Evolutionary conservation across 768 basidiomycete genomes (phyloP).

Genomic region (Suillus brevipes): DNA sequence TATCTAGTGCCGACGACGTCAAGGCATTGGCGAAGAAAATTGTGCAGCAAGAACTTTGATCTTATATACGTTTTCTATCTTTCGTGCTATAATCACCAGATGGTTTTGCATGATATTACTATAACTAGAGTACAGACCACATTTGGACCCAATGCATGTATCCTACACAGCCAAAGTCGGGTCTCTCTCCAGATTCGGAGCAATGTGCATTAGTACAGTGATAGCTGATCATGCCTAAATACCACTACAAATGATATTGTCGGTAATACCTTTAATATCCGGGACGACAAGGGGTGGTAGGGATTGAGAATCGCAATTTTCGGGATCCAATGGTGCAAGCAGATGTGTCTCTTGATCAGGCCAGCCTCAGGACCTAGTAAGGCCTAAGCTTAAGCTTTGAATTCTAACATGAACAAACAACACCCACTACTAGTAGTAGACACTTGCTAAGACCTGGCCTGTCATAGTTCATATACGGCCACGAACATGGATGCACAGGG

Average conservation of each 20-base stretch:
- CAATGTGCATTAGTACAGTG: too few relatives aligned
- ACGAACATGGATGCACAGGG: constrained; percentile 50
- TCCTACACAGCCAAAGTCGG: not conserved
- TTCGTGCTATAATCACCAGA: not conserved
- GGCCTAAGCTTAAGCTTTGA: constrained; percentile 15
- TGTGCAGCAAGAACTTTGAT: constrained; percentile 31
- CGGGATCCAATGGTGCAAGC: too few relatives aligned
- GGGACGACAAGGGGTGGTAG: not conserved
- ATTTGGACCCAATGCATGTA: not conserved
- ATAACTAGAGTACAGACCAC: not conserved
- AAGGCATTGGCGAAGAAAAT: constrained; percentile 44
- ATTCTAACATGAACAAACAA: constrained; percentile 28
- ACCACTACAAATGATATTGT: too few relatives aligned
- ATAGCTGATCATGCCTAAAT: too few relatives aligned
- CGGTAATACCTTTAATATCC: too few relatives aligned
- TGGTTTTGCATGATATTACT: not conserved
- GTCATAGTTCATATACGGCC: not conserved
- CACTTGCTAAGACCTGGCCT: not conserved
- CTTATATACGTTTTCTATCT: not conserved
- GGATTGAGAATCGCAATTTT: not conserved
- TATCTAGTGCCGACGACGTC: constrained; percentile 33
- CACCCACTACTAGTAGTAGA: constrained; percentile 2
- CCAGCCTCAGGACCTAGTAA: too few relatives aligned
- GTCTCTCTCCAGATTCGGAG: too few relatives aligned
- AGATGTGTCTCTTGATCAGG: too few relatives aligned